Percentiles rank a stretch among this genome's conserved stretches.
Conservation (phyloP, 2,329 filamentous ascomycete genomes). For the Fusarium sp. region DNA sequence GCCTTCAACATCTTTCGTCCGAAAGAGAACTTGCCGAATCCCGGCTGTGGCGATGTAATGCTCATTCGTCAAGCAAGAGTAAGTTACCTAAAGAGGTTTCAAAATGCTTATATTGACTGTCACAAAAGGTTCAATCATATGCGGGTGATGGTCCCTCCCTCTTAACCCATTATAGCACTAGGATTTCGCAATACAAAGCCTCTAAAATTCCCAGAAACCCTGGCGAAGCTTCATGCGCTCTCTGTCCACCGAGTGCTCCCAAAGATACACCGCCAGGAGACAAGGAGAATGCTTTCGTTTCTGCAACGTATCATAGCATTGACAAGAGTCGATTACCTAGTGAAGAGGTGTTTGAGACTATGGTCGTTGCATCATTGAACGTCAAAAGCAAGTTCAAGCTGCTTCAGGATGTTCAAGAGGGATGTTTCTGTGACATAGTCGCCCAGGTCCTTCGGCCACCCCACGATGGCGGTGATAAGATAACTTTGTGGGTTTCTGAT, state of each 20-base stretch:
- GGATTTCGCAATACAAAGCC: slow-evolving; percentile 58
- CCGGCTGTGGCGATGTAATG: slow-evolving; percentile 55
- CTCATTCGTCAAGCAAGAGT: slow-evolving; percentile 68
- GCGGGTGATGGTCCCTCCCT: slow-evolving; percentile 53
- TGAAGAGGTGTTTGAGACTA: slow-evolving; percentile 56
- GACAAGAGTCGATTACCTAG: slow-evolving; percentile 59
- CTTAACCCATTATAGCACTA: slow-evolving; percentile 56
- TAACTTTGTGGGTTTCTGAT: slow-evolving; percentile 81
- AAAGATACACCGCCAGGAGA: slow-evolving; percentile 36
- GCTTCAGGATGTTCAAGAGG: slow-evolving; percentile 70
- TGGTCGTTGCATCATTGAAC: slow-evolving; percentile 55
- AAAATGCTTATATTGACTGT: slow-evolving; percentile 13
- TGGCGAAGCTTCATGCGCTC: slow-evolving; percentile 50
- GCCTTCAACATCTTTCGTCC: slow-evolving; percentile 71
- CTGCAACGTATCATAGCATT: slow-evolving; percentile 59
- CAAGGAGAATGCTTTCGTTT: slow-evolving; percentile 58
- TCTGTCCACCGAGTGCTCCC: slow-evolving; percentile 36
- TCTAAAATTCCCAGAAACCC: slow-evolving; percentile 51
- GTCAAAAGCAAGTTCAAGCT: slow-evolving; percentile 69
- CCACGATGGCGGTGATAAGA: slow-evolving; percentile 56
- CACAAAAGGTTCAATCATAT: slow-evolving; percentile 57
- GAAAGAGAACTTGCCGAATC: slow-evolving; percentile 60
- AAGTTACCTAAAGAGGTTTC: slow-evolving; percentile 17
- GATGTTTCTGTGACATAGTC: slow-evolving; percentile 74
- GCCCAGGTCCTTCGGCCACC: slow-evolving; percentile 74